phyloP scores from a whole-genome alignment of 108 stramenopile genomes.

The Pseudonitzschia delicatissima region DNA sequence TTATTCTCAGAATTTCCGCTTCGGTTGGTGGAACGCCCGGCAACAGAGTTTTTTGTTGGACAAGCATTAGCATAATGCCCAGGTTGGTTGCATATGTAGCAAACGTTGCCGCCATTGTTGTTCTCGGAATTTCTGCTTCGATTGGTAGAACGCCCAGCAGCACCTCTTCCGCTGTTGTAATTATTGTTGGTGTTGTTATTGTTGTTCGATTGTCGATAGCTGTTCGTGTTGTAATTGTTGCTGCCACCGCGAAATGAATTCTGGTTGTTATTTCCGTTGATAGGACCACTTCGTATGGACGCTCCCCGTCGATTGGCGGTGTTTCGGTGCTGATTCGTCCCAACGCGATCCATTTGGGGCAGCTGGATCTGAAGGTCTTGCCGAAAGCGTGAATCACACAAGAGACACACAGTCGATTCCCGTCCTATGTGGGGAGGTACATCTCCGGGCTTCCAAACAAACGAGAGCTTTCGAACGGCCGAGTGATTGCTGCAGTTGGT shows the following conservation, averaged over 20 bases:
- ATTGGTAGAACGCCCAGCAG: background rate
- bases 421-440: slow-evolving; percentile 79
- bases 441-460: slow-evolving; percentile 74
- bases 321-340: slow-evolving; percentile 13
- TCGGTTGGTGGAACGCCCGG: background rate
- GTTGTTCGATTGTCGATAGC: no score
- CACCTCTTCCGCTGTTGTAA: background rate
- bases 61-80: slow-evolving; percentile 60
- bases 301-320: background rate
- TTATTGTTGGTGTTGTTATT: background rate
- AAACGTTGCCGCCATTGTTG: slow-evolving; percentile 21
- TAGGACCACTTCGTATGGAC: background rate
- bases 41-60: slow-evolving; percentile 23
- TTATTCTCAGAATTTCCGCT: background rate
- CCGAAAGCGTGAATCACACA: slow-evolving; percentile 73
- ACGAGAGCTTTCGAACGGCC: slow-evolving; percentile 57
- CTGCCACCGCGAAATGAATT: background rate
- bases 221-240: background rate
- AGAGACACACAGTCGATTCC: slow-evolving; percentile 55
- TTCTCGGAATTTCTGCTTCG: background rate
- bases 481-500: slow-evolving; percentile 40
- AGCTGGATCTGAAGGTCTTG: slow-evolving; percentile 61
- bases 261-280: background rate
- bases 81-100: slow-evolving; percentile 48
- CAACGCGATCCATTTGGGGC: slow-evolving; percentile 64